Evolutionary conservation across 1,139 yeast genomes (phyloP).

Genomic region (Geotrichum histeridarum): DNA sequence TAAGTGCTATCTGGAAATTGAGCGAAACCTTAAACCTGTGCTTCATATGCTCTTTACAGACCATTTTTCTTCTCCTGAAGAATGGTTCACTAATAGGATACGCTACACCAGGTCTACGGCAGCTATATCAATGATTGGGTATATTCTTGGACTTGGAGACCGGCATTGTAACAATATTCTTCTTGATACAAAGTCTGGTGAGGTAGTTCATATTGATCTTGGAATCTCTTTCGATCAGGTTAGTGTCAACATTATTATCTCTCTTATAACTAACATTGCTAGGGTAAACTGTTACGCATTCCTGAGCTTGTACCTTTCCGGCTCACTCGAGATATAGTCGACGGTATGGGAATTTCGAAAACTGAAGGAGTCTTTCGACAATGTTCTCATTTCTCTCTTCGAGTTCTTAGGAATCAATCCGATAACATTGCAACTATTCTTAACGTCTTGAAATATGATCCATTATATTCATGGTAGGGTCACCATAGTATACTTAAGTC

Average conservation of each 20-base stretch:
- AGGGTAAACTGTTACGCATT: slow-evolving; percentile 72
- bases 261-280: slow-evolving; percentile 29
- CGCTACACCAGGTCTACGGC: slow-evolving; percentile 78
- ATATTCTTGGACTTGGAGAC: slow-evolving; percentile 88
- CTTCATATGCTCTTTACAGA: slow-evolving; percentile 66
- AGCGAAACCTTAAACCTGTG: slow-evolving; percentile 56
- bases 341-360: slow-evolving; percentile 86
- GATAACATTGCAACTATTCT: slow-evolving; percentile 74
- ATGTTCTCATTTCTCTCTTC: slow-evolving; percentile 68
- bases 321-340: slow-evolving; percentile 82
- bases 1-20: slow-evolving; percentile 48
- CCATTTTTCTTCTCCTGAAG: slow-evolving; percentile 49
- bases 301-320: slow-evolving; percentile 96
- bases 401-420: slow-evolving; percentile 59
- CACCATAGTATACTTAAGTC: background rate
- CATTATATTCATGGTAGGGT: slow-evolving; percentile 78
- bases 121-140: slow-evolving; percentile 78
- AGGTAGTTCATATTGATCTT: slow-evolving; percentile 90
- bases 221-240: slow-evolving; percentile 85
- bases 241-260: background rate
- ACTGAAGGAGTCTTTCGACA: slow-evolving; percentile 68
- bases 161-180: slow-evolving; percentile 88
- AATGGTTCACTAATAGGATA: slow-evolving; percentile 66
- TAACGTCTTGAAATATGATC: slow-evolving; percentile 87
- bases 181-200: slow-evolving; percentile 74